phyloP scores from a whole-genome alignment of 208 protist species.

The Crithidia bombi region DNA sequence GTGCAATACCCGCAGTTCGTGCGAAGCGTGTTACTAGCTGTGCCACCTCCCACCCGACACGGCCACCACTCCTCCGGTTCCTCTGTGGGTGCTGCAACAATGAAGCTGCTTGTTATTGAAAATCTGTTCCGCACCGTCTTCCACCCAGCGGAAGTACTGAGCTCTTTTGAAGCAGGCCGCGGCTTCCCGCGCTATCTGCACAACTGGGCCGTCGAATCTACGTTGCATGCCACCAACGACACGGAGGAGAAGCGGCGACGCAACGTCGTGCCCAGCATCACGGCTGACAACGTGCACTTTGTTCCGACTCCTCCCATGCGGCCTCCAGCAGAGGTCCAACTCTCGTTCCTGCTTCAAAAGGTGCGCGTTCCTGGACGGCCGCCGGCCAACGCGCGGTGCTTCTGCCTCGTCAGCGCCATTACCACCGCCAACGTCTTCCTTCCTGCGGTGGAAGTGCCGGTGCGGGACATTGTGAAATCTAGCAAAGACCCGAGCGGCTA shows the following conservation, averaged over 20 bases:
- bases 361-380: conserved; percentile 46
- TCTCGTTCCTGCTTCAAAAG: conserved; percentile 52
- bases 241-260: conserved; percentile 61
- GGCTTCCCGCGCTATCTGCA: conserved; percentile 37
- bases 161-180: conserved; percentile 32
- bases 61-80: background rate
- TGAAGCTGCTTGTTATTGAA: conserved; percentile 49
- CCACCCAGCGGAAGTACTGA: conserved; percentile 33
- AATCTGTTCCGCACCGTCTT: conserved; percentile 49
- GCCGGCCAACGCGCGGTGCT: conserved; percentile 50
- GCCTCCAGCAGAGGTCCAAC: conserved; percentile 15
- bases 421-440: conserved; percentile 59
- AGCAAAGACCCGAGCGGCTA: conserved; percentile 42
- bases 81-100: conserved; percentile 2
- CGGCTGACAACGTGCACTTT: conserved; percentile 30
- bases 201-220: conserved; percentile 49
- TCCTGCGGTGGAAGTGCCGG: conserved; percentile 59
- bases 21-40: conserved; percentile 42
- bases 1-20: conserved; percentile 68
- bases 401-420: conserved; percentile 74
- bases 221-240: conserved; percentile 53
- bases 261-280: conserved; percentile 52
- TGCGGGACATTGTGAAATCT: conserved; percentile 37
- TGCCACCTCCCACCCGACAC: conserved; percentile 7
- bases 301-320: conserved; percentile 13